These are phyloP conservation scores for Rutstroemia sydowiana DNA, from an alignment of 2,329 filamentous ascomycete genomes.

Conservation along the genomic window DNA sequence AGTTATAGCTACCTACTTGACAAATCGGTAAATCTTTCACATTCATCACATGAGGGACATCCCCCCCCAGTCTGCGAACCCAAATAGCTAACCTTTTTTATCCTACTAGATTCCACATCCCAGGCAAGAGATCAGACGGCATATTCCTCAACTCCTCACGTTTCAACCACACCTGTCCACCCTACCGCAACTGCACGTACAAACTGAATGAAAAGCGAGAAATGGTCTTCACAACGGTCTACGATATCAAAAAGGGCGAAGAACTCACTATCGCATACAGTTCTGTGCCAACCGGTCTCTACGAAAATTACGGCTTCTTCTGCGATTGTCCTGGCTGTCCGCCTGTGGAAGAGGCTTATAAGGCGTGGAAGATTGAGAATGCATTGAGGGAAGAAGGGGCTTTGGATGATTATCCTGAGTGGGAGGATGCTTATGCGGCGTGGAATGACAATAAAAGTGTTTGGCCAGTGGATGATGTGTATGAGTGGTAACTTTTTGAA, in stretches of 20 bases:
- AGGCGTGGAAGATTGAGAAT: not conserved
- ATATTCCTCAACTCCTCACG: conserved; percentile 43
- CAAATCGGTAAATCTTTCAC: conserved; percentile 24
- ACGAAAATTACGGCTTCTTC: conserved; percentile 43
- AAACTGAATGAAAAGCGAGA: conserved; percentile 20
- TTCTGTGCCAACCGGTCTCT: conserved; percentile 32
- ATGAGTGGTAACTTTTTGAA: not conserved
- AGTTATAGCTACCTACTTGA: conserved; percentile 24
- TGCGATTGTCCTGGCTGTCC: conserved; percentile 44
- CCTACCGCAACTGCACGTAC: conserved; percentile 39
- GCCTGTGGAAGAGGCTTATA: not conserved
- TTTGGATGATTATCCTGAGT: not conserved
- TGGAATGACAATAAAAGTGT: too few relatives aligned
- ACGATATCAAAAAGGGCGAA: conserved; percentile 35
- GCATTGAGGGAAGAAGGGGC: not conserved
- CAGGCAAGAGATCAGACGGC: not conserved
- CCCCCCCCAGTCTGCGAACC: not conserved
- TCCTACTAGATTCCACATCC: not conserved
- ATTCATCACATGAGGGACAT: not conserved
- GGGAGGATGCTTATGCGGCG: too few relatives aligned
- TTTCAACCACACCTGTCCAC: conserved; percentile 51
- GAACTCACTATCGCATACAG: conserved; percentile 49
- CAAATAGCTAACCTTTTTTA: not conserved
- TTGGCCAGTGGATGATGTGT: not conserved
- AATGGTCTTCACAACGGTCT: conserved; percentile 37